Conservation (phyloP, 257 asterid species). For the Forsythia suspensa region DNA sequence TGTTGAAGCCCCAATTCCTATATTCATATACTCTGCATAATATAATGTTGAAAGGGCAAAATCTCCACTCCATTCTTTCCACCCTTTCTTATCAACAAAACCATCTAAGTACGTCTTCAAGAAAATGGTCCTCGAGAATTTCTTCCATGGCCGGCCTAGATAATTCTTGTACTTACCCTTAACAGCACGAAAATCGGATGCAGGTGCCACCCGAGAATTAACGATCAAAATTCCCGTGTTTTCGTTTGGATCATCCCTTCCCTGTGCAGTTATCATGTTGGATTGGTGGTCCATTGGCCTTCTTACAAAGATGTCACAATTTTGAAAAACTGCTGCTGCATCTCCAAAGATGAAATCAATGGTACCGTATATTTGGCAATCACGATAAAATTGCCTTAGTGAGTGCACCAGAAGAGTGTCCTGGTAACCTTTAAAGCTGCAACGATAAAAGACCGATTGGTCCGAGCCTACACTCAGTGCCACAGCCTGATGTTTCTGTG, state of each 20-base stretch:
- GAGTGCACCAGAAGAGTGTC: conserved; percentile 67
- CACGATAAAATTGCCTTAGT: conserved; percentile 64
- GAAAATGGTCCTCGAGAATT: conserved; percentile 56
- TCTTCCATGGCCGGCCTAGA: conserved; percentile 70
- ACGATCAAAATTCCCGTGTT: conserved; percentile 63
- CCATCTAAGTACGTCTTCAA: conserved; percentile 59
- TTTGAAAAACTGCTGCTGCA: conserved; percentile 56
- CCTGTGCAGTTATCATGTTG: conserved; percentile 73
- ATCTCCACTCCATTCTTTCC: conserved; percentile 61
- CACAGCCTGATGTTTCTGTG: conserved; percentile 65
- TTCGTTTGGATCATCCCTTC: conserved; percentile 43
- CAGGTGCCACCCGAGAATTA: conserved; percentile 47
- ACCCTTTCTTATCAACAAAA: conserved; percentile 48
- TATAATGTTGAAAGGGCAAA: conserved; percentile 62
- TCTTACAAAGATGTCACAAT: conserved; percentile 53
- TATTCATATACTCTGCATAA: conserved; percentile 65
- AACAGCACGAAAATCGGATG: conserved; percentile 28
- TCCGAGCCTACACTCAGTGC: conserved; percentile 59
- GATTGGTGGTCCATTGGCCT: conserved; percentile 55
- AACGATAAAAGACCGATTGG: conserved; percentile 51
- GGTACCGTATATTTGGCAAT: conserved; percentile 65
- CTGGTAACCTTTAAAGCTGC: conserved; percentile 73
- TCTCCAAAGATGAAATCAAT: conserved; percentile 71
- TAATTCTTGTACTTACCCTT: conserved; percentile 42
- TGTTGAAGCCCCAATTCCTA: conserved; percentile 58